phyloP scores from a whole-genome alignment of 2,329 filamentous ascomycete genomes.

The Conoideocrella luteorostrata region DNA sequence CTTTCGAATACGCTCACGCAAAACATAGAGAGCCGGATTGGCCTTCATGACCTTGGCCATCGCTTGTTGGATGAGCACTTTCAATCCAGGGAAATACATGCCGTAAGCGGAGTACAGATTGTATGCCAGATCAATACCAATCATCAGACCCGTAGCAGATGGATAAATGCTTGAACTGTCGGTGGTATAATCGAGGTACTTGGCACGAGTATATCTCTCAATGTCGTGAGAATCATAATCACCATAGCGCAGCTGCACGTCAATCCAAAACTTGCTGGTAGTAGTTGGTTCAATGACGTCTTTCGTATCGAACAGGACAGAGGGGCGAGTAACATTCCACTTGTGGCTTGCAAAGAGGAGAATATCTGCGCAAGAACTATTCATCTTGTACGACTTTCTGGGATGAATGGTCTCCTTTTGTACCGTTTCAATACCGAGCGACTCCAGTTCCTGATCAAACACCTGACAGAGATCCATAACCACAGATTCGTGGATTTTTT shows the following conservation, averaged over 20 bases:
- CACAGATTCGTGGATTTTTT: constrained; percentile 98
- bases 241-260: constrained; percentile 92
- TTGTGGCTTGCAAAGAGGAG: constrained; percentile 95
- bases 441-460: constrained; percentile 94
- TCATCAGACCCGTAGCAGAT: constrained; percentile 93
- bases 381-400: constrained; percentile 99
- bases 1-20: constrained; percentile 96
- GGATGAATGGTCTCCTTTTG: constrained; percentile 99
- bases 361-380: constrained; percentile 97
- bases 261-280: constrained; percentile 99
- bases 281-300: constrained; percentile 89
- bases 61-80: constrained; percentile 90
- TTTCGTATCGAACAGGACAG: constrained; percentile 91
- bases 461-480: constrained; percentile 99
- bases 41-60: constrained; percentile 99
- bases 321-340: constrained; percentile 95
- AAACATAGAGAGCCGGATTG: constrained; percentile 90
- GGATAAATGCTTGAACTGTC: constrained; percentile 99
- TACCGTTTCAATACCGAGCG: constrained; percentile 91
- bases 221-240: constrained; percentile 99
- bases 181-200: constrained; percentile 97
- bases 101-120: constrained; percentile 98
- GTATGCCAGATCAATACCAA: constrained; percentile 95
- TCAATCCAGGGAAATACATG: constrained; percentile 96
- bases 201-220: constrained; percentile 92